Conservation (phyloP, 1,284 basidiomycete genomes). For the Phellopilus nigrolimitatus region DNA sequence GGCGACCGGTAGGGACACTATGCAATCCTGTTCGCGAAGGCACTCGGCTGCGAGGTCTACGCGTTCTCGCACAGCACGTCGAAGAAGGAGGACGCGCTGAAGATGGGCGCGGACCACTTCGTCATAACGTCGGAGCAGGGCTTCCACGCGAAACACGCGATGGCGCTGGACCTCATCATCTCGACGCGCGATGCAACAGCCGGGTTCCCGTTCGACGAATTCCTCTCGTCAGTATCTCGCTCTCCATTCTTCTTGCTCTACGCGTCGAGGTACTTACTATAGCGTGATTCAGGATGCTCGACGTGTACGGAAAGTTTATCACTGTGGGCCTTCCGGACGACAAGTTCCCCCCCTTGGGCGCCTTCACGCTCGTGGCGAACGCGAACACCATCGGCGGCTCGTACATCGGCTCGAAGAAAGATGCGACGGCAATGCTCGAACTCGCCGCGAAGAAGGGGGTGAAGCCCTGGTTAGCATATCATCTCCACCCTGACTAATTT, state of each 20-base stretch:
- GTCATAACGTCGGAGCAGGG: slow-evolving; percentile 29
- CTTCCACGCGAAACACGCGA: slow-evolving; percentile 34
- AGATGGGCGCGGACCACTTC: slow-evolving; percentile 41
- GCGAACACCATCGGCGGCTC: slow-evolving; percentile 16
- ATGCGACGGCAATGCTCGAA: slow-evolving; percentile 16
- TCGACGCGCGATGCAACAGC: slow-evolving; percentile 33
- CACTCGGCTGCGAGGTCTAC: slow-evolving; percentile 48
- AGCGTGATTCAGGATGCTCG: slow-evolving; percentile 11
- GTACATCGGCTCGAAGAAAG: slow-evolving; percentile 18
- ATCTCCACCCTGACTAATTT: not conserved
- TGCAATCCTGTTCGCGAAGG: slow-evolving; percentile 44
- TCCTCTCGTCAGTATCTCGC: slow-evolving; percentile 30
- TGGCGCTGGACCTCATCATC: slow-evolving; percentile 40
- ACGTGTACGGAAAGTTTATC: slow-evolving; percentile 17
- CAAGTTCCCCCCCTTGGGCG: not conserved
- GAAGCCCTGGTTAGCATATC: slow-evolving; percentile 27
- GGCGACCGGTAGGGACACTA: slow-evolving; percentile 34
- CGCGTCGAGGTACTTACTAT: too few species aligned
- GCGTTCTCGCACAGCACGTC: slow-evolving; percentile 44
- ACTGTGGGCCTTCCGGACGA: slow-evolving; percentile 15
- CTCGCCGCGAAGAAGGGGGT: slow-evolving; percentile 36
- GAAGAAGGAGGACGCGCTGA: slow-evolving; percentile 44
- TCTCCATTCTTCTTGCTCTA: too few species aligned
- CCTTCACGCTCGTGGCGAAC: slow-evolving; percentile 2
- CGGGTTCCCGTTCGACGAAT: slow-evolving; percentile 28